Evolutionary conservation across 2,329 filamentous ascomycete genomes (phyloP), one percentile per base, ranked within the genome.

Genomic region (Botrytis fabae): DNA sequence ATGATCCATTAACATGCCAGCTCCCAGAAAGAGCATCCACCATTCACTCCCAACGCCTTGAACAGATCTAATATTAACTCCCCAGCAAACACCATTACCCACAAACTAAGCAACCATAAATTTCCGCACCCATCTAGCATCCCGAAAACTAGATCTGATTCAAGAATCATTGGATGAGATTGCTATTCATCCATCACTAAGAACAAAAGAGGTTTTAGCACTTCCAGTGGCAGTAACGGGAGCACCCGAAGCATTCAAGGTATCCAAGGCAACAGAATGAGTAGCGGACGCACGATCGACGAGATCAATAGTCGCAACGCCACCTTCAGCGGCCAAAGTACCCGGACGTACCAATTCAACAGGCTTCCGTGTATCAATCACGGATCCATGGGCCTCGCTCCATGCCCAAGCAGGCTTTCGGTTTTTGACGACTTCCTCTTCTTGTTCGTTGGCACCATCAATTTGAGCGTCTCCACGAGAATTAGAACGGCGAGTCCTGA

Each of bases 91-190:
- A 2, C 0, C 2, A 18, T 57, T 18, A 9, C 51, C 51, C n/a
- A 18, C n/a, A 9, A 57, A 57, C 14, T 32, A 57, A 57, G 51
- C 6, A 28, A 9, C 14, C 16, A 9, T 57, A 18, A 28, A 18
- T 18, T 18, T 57, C 4, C n/a, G 5, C n/a, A 28, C 6, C 14
- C n/a, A 57, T 57, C 16, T 28, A 57, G 7, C n/a, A 57, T 57
- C n/a, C 51, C 16, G n/a, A 57, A 32, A 57, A 57, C 3, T 4
- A 57, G 6, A 9, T 16, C 0, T 8, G 18, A 28, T 57, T 4
- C 1, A 28, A 9, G n/a, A 28, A 1, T 28, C n/a, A 1, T 54
- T 28, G n/a, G 3, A 6, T 14, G 2, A 28, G 6, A 9, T 1
- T 6, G 6, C 2, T 5, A 28, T 28, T 8, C 7, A 28, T 57